These are phyloP conservation scores for Talaromyces stipitatus DNA, from an alignment of 495 filamentous ascomycete genomes.

Conservation along the genomic window DNA sequence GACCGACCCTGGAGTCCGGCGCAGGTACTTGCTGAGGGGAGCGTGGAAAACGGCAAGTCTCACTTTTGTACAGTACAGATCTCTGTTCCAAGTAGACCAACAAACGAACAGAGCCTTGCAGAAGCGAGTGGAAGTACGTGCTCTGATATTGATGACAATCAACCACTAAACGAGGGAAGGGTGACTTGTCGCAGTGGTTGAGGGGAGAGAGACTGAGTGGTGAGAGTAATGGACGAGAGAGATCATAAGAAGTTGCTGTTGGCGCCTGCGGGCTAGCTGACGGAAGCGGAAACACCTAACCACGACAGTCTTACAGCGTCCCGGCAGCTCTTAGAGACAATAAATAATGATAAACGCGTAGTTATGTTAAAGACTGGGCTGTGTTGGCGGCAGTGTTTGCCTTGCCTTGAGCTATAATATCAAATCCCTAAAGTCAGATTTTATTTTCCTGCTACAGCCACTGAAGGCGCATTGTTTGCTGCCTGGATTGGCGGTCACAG, in stretches of 20 bases:
- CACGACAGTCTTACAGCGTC: no score
- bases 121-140: background rate
- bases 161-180: background rate
- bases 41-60: background rate
- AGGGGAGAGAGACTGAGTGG: background rate
- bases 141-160: background rate
- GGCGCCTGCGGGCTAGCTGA: background rate
- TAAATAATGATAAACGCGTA: no score
- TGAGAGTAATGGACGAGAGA: background rate
- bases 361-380: background rate
- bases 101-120: background rate
- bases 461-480: background rate
- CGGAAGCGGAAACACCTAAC: background rate
- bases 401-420: background rate
- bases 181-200: background rate
- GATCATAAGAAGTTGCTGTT: background rate
- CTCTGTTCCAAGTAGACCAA: background rate
- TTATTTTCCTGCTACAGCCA: no score
- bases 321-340: no score
- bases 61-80: background rate
- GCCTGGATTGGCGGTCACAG: background rate
- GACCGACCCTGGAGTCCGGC: background rate
- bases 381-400: background rate
- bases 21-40: conserved; percentile 1
- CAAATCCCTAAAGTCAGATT: no score